Evolutionary conservation across 2,329 filamentous ascomycete species (phyloP).

Genomic region (Venturia nashicola): DNA sequence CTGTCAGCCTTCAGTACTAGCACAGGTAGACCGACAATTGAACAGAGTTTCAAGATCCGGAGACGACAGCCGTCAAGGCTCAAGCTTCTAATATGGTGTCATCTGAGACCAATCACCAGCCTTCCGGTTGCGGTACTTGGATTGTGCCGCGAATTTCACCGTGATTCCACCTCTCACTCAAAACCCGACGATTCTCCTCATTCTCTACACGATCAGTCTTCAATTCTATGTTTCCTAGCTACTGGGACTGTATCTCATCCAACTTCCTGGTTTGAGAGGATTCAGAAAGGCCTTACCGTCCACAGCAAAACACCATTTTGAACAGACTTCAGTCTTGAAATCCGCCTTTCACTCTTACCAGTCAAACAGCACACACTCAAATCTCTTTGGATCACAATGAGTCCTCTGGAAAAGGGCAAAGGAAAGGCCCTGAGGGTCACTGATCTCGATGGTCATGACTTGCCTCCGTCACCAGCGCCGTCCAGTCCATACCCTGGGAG

Average conservation of each 20-base stretch:
- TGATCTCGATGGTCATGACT: conserved; percentile 70
- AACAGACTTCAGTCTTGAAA: neutral
- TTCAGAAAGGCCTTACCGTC: neutral
- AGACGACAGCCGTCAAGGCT: neutral
- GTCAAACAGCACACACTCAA: neutral
- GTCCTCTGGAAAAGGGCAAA: neutral
- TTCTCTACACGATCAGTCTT: neutral
- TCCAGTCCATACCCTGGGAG: conserved; percentile 78
- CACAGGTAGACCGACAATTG: no score
- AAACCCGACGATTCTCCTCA: neutral
- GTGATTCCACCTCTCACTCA: neutral
- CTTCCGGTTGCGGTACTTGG: neutral
- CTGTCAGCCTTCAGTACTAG: no score
- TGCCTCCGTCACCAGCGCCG: conserved; percentile 84
- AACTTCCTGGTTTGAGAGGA: conserved; percentile 9
- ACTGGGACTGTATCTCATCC: conserved; percentile 9
- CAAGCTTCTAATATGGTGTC: neutral
- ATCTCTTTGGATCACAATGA: neutral
- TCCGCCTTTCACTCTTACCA: neutral
- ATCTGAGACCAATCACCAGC: neutral
- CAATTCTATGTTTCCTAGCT: conserved; percentile 4
- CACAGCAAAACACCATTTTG: neutral
- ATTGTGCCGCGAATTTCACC: neutral
- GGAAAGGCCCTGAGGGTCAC: conserved; percentile 29
- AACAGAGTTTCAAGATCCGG: neutral